Percentiles rank a stretch among this genome's conserved stretches.
These are phyloP conservation scores for Botrytis paeoniae DNA, from an alignment of 2,329 filamentous ascomycete species.

Conservation along the genomic window DNA sequence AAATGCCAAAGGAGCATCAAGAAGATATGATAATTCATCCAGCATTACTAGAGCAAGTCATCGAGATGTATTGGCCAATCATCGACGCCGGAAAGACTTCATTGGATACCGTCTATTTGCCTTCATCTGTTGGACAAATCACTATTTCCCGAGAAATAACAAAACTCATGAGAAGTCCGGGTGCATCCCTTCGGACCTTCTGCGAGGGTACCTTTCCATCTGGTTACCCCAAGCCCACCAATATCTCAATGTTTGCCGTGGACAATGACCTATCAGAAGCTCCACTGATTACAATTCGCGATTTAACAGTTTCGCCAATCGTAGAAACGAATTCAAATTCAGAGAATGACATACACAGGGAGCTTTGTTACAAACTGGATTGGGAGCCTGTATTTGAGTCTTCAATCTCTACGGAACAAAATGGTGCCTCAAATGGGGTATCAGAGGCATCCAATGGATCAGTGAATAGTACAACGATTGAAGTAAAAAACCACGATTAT, in stretches of 20 bases:
- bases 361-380: conserved; percentile 48
- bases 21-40: conserved; percentile 54
- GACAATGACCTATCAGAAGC: conserved; percentile 33
- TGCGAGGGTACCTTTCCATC: conserved; percentile 37
- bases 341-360: conserved; percentile 38
- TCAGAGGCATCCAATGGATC: not conserved
- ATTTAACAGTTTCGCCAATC: conserved; percentile 44
- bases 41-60: conserved; percentile 52
- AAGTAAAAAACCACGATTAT: not conserved
- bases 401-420: conserved; percentile 35
- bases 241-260: conserved; percentile 42
- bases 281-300: conserved; percentile 41
- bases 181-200: conserved; percentile 40
- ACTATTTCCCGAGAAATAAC: conserved; percentile 40
- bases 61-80: conserved; percentile 22
- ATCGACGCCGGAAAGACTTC: not conserved
- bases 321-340: conserved; percentile 38
- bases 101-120: conserved; percentile 15
- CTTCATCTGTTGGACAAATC: conserved; percentile 34
- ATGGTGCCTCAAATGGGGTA: conserved; percentile 26
- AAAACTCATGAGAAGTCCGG: conserved; percentile 40
- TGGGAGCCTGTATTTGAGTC: conserved; percentile 42
- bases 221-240: conserved; percentile 38
- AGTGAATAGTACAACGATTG: not conserved
- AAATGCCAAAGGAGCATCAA: conserved; percentile 39